These are phyloP conservation scores for Mycena olivaceomarginata DNA, from an alignment of 768 basidiomycete species.

Conservation along the genomic window DNA sequence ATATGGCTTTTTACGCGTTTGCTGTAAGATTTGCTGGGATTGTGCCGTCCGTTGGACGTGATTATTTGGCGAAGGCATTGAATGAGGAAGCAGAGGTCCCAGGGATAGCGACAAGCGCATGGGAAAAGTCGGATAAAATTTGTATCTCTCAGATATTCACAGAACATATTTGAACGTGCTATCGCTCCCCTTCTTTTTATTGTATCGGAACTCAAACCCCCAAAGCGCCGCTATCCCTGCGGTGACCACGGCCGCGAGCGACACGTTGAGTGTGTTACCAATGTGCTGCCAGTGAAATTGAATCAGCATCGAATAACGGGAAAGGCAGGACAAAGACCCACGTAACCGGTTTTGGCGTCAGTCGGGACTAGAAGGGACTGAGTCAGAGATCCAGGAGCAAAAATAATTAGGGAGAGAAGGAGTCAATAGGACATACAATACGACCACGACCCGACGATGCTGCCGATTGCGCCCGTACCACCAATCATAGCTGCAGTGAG, in stretches of 20 bases:
- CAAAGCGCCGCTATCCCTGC: conserved; percentile 4
- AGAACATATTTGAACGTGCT: no score
- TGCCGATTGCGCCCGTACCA: conserved; percentile 11
- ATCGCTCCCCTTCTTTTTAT: no score
- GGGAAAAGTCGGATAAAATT: no score
- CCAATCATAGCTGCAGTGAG: conserved; percentile 5
- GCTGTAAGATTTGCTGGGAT: no score
- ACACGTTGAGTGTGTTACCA: conserved; percentile 19
- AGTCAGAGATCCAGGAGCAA: background rate
- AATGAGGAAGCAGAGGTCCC: no score
- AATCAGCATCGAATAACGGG: background rate
- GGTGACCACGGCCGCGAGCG: background rate
- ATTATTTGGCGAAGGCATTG: no score
- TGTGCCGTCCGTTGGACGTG: no score
- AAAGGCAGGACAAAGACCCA: background rate
- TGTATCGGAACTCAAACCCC: no score
- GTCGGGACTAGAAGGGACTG: background rate
- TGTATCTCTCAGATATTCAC: no score
- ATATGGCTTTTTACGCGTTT: no score
- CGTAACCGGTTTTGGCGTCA: conserved; percentile 20
- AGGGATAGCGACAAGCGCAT: no score
- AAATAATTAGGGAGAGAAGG: background rate
- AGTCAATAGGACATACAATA: conserved; percentile 6
- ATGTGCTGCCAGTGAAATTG: background rate
- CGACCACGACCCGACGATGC: conserved; percentile 25